Evolutionary conservation across 352 stramenopile genomes (phyloP).

Genomic region (Phytophthora syringae): DNA sequence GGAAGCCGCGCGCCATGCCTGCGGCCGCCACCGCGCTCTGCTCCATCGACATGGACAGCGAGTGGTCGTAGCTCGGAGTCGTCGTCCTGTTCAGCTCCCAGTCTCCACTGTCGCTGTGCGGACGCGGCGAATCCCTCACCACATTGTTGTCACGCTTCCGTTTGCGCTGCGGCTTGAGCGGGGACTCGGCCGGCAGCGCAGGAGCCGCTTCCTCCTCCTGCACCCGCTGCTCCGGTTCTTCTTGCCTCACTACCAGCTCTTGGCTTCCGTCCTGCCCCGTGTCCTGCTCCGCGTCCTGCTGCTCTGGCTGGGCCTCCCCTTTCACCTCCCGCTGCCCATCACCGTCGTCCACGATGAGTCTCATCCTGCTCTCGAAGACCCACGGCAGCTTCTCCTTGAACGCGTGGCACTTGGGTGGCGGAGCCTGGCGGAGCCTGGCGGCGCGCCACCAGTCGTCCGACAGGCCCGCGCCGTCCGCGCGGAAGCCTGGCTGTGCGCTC

Average conservation of each 20-base stretch:
- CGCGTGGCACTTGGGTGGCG: slow-evolving; percentile 55
- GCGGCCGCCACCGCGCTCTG: slow-evolving; percentile 56
- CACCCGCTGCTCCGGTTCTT: background rate
- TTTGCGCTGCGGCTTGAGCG: slow-evolving; percentile 8
- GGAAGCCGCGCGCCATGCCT: slow-evolving; percentile 48
- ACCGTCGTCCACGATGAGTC: slow-evolving; percentile 45
- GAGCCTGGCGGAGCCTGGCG: slow-evolving; percentile 47
- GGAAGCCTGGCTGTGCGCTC: slow-evolving; percentile 50
- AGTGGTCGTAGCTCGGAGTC: slow-evolving; percentile 33
- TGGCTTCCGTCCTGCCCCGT: background rate
- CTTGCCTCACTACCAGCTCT: background rate
- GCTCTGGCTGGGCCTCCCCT: background rate
- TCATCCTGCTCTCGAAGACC: slow-evolving; percentile 55
- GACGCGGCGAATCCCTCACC: background rate
- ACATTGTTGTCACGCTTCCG: slow-evolving; percentile 18
- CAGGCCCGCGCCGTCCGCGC: slow-evolving; percentile 38
- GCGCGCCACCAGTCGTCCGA: slow-evolving; percentile 55
- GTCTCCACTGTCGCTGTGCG: background rate
- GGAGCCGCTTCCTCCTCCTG: slow-evolving; percentile 1
- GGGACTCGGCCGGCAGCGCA: background rate
- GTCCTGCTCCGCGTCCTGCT: background rate
- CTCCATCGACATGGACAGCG: slow-evolving; percentile 53
- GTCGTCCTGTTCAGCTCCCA: slow-evolving; percentile 1
- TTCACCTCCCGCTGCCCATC: background rate
- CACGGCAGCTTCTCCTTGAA: slow-evolving; percentile 70